A percentile compares a stretch with the other conserved stretches of the same genome.
These are phyloP conservation scores for Aphanomyces stellatus DNA, from an alignment of 352 stramenopile species.

Conservation along the genomic window DNA sequence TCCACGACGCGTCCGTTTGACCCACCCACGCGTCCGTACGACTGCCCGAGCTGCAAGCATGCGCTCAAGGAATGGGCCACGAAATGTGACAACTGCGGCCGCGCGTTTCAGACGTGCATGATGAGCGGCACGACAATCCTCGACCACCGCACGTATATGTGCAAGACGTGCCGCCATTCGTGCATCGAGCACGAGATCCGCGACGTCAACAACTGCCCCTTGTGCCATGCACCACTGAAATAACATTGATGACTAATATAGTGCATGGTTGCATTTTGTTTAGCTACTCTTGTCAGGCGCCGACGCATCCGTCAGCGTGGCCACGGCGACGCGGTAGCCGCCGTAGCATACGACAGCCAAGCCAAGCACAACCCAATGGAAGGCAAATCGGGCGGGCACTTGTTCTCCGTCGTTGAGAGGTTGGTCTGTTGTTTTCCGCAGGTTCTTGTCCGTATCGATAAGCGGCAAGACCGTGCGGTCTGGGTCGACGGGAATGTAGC, in stretches of 20 bases:
- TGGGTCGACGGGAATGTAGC: slow-evolving; percentile 67
- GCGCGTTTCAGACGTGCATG: slow-evolving; percentile 64
- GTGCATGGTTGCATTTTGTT: background rate
- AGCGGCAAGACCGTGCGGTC: slow-evolving; percentile 16
- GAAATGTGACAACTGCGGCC: slow-evolving; percentile 72
- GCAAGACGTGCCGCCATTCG: slow-evolving; percentile 81
- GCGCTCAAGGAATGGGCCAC: slow-evolving; percentile 82
- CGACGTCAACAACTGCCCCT: slow-evolving; percentile 72
- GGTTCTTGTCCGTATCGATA: no score
- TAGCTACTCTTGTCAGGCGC: slow-evolving; percentile 10
- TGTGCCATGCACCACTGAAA: slow-evolving; percentile 73
- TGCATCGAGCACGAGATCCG: slow-evolving; percentile 80
- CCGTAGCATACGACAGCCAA: slow-evolving; percentile 6
- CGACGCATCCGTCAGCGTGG: background rate
- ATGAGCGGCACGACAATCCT: slow-evolving; percentile 69
- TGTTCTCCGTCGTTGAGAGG: no score
- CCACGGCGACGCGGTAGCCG: background rate
- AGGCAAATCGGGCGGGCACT: no score
- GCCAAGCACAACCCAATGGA: background rate
- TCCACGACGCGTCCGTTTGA: slow-evolving; percentile 62
- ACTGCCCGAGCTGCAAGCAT: slow-evolving; percentile 72
- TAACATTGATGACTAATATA: no score
- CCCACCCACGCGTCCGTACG: slow-evolving; percentile 58
- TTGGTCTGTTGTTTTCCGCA: no score
- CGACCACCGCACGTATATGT: slow-evolving; percentile 63